Conservation (phyloP, 345 rosid genomes). For the Heritiera littoralis region DNA sequence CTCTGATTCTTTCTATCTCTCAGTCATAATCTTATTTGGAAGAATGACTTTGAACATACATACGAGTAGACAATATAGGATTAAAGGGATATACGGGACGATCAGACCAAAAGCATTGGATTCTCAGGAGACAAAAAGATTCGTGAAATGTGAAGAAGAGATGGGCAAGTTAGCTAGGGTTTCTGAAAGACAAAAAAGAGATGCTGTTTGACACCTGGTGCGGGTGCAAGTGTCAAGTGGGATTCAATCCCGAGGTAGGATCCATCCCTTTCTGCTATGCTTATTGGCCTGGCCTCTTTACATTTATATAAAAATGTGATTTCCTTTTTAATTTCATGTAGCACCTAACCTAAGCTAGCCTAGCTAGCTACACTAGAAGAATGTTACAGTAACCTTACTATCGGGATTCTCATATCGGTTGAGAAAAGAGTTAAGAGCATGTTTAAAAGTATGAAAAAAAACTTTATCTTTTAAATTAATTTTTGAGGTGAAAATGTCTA, state of each 20-base stretch:
- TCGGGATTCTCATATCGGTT: too few species aligned
- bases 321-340: neutral
- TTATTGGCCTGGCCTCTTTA: conserved; percentile 14
- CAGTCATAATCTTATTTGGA: neutral
- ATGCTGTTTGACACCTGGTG: conserved; percentile 38
- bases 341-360: neutral
- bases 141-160: conserved; percentile 19
- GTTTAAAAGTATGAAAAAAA: too few species aligned
- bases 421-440: too few species aligned
- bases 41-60: neutral
- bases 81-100: neutral
- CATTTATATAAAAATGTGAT: neutral
- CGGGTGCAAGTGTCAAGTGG: conserved; percentile 53
- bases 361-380: neutral
- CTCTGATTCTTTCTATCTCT: too few species aligned
- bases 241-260: conserved; percentile 50
- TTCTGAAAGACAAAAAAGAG: neutral
- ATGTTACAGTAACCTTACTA: too few species aligned
- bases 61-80: too few species aligned
- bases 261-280: conserved; percentile 16
- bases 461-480: too few species aligned
- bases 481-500: too few species aligned
- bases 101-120: conserved; percentile 40
- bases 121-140: conserved; percentile 24
- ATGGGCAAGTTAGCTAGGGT: conserved; percentile 17